Percentiles rank a stretch among this genome's conserved stretches.
phyloP scores from a whole-genome alignment of 768 basidiomycete species.

The Pleurotus giganteus region DNA sequence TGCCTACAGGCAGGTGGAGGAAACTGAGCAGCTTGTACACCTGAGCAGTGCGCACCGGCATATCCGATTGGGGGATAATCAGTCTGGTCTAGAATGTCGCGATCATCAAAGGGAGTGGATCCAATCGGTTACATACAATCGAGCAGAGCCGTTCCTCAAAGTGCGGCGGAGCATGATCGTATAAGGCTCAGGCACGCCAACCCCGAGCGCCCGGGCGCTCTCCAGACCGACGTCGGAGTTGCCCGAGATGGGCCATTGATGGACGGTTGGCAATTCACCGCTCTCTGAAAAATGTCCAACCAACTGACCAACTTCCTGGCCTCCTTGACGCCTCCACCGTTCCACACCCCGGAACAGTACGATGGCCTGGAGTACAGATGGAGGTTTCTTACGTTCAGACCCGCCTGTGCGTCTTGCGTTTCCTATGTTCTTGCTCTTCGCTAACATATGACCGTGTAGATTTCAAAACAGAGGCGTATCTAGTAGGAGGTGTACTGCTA shows the following conservation, averaged over 20 bases:
- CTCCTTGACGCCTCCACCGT: slow-evolving; percentile 55
- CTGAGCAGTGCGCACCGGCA: slow-evolving; percentile 3
- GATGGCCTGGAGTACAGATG: slow-evolving; percentile 73
- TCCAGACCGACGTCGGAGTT: background rate
- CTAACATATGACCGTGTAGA: slow-evolving; percentile 31
- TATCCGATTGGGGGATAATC: background rate
- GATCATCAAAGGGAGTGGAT: background rate
- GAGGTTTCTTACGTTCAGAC: slow-evolving; percentile 78
- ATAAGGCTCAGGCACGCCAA: too few relatives aligned
- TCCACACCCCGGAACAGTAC: slow-evolving; percentile 56
- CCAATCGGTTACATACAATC: background rate
- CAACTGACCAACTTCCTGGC: slow-evolving; percentile 32
- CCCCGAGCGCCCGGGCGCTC: too few relatives aligned
- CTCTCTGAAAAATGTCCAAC: slow-evolving; percentile 21
- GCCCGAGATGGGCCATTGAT: background rate
- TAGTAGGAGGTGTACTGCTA: slow-evolving; percentile 49
- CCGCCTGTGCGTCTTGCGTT: slow-evolving; percentile 52
- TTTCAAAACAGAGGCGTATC: slow-evolving; percentile 63
- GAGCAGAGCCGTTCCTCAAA: too few relatives aligned
- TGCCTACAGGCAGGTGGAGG: slow-evolving; percentile 7
- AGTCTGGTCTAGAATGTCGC: background rate
- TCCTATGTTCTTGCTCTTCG: background rate
- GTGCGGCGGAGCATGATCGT: too few relatives aligned
- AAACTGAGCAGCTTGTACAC: background rate
- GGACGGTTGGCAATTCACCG: background rate